Base-by-base conservation (phyloP, 257 asterid genomes). In the Petunia secreta region DNA sequence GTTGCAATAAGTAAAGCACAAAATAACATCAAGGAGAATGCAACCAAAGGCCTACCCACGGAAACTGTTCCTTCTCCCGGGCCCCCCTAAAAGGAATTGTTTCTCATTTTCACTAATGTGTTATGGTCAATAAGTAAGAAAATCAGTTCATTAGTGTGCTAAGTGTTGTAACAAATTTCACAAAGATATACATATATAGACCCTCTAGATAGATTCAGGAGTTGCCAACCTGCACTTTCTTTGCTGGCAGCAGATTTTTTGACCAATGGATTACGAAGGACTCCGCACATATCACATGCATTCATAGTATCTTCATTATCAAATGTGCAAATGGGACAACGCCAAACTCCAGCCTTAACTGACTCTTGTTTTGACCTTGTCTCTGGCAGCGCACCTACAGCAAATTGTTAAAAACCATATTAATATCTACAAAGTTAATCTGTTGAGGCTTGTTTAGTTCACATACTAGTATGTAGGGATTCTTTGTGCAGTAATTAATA, bases 241-340 rank as follows among this genome's bases (percentile, higher is more conserved):
- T 84, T 79, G 62, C 85, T 84, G 79, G 75, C 80, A 80, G 79
- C 78, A 79, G 83, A 84, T 81, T 81, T 68, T 86, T 92, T 94
- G 77, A 92, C 94, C 91, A 94, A 91, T 64, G 98, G 98, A 87
- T 91, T 89, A 57, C 97, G 91, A 66, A 96, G 87, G 79, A 94
- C 98, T 68, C 99, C 99, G 84, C 98, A 96, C 84, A 96, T 96
- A 80, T 96, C 98, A 84, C 99, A 96, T 58, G 92, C 90, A 69
- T 91, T 83, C 95, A 91, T 80, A 55, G 83, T 79, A 54, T 91
- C 93, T 84, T 90, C 97, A 87, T 96, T 96, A 84, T 94, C 97
- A 86, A 87, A 96, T 62, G 99, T 91, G 83, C 99, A 96, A 78
- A 96, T 87, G 77, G 97, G 94, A 90, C 99, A 96, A 82, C 88